Evolutionary conservation across 768 basidiomycete species (phyloP), one percentile per base, ranked within the genome.

Genomic region (Daedaleopsis nitida): DNA sequence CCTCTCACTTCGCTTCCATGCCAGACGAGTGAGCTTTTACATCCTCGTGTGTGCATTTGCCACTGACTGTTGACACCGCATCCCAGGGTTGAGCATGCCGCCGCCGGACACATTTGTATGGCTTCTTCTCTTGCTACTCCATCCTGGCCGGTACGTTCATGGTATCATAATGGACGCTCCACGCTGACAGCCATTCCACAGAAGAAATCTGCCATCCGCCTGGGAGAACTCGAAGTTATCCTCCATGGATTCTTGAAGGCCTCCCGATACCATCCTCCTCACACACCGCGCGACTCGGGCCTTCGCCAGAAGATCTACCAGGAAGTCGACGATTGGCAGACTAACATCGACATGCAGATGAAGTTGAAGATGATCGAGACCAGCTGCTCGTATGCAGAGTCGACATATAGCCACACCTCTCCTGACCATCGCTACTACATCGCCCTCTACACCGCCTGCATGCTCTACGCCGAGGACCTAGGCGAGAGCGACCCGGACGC

Each of bases 391-490:
- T 63, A 63, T 48, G 62, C 53, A 8, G 62, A 63, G 52, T 58
- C 62, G 19, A 57, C 63, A 1, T 67, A 62, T 52, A 54, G 56
- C 35, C 66, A 67, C 56, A 62, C 61, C 23, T 50, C 57, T 14
- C 54, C 34, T 38, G 62, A 58, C 19, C 62, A 63, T 48, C 62
- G 70, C 42, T 68, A 78, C 14, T 73, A 72, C 64, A 76, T 81
- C 44, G 73, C 76, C 7, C 67, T 81, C 17, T 81, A 73, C 60
- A 81, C 80, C 2, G 73, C 78, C 0, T 76, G 73, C 47, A 60
- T 71, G 27, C 73, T 74, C 53, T 76, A 67, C 38, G 59, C 75
- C 34, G 81, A 82, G 60, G 80, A 82, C 52, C 66, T 72, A 17
- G 62, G 66, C 6, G 63, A 62, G 24, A 45, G 59, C 34, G 73